Base-by-base conservation (phyloP, 2,329 filamentous ascomycete species). In the Thielaviopsis ethacetica region DNA sequence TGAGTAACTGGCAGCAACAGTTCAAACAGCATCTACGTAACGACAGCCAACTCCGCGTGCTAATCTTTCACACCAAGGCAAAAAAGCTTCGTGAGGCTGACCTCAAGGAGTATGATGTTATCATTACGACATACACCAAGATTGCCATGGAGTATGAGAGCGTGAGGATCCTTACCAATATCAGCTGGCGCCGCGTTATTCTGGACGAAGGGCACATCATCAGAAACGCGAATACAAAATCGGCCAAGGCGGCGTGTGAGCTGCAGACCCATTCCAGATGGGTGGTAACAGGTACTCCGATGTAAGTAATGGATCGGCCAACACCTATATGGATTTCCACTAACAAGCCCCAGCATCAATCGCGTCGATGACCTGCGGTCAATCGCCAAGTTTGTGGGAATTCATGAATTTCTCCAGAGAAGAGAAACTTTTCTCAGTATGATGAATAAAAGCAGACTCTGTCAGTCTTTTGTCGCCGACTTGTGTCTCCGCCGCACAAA, bases 1-100 rank as follows among this genome's bases (percentile, higher is more conserved):
- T 95, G 86, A 90, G 85, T 66, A 95, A 95, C 65, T 95, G 90
- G 90, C 82, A 81, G 64, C 82, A 85, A 58, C 89, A 95, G 69
- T 86, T 91, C 58, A 74, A 80, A 62, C 76, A 79, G 44, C 90
- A 95, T 66, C 78, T 91, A 53, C 77, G 81, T 44, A 68, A 75
- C 5, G 77, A 85, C n/a, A 71, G 80, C 59, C 71, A 75, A 1
- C 80, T 88, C 6, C 81, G 76, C 10, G 76, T 93, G 4, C 75
- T 89, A 65, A 82, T 84, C 34, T 93, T 91, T 66, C 88, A 95
- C 66, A 86, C 72, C 63, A 30, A 57, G 57, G 24, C 34, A 38
- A 76, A 64, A 75, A 83, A 81, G 62, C 72, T 77, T 59, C 77
- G 79, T 57, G 73, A 71, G 1, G 65, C 73, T 10, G 79, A 86